These are phyloP conservation scores for Citrullus amarus DNA, from an alignment of 306 rosid species.

Conservation along the genomic window DNA sequence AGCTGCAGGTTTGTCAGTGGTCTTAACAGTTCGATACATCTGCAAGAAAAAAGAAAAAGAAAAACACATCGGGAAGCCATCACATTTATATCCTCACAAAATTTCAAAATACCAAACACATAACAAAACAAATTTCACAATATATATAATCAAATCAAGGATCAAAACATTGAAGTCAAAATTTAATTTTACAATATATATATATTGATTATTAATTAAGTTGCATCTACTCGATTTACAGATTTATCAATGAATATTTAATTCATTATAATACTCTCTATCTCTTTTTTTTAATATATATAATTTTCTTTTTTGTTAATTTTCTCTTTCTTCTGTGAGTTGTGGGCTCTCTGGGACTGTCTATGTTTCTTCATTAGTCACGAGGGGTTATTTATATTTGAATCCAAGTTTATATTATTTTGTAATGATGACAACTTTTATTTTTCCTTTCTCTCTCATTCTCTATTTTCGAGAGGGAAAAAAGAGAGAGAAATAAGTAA, in stretches of 20 bases:
- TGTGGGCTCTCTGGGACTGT: conserved; percentile 15
- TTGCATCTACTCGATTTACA: too few species aligned
- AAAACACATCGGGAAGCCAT: neutral
- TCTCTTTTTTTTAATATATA: too few species aligned
- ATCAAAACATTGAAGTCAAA: too few species aligned
- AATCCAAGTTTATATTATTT: conserved; percentile 42
- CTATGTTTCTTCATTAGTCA: conserved; percentile 43
- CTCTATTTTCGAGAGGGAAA: neutral
- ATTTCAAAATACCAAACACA: neutral
- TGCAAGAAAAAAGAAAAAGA: conserved; percentile 7
- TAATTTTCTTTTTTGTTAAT: too few species aligned
- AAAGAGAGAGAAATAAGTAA: neutral
- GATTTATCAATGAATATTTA: too few species aligned
- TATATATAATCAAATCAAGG: too few species aligned
- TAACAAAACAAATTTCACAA: too few species aligned
- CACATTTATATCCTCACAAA: neutral
- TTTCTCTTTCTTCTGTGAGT: neutral
- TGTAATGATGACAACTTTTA: conserved; percentile 55
- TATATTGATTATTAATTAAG: too few species aligned
- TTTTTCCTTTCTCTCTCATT: neutral
- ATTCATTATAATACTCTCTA: too few species aligned
- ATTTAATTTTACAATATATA: too few species aligned
- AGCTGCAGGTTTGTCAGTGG: conserved; percentile 89
- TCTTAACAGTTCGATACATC: conserved; percentile 97
- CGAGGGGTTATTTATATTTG: conserved; percentile 55